Conservation (phyloP, 148 eudicot species). For the Limonium bicolor region DNA sequence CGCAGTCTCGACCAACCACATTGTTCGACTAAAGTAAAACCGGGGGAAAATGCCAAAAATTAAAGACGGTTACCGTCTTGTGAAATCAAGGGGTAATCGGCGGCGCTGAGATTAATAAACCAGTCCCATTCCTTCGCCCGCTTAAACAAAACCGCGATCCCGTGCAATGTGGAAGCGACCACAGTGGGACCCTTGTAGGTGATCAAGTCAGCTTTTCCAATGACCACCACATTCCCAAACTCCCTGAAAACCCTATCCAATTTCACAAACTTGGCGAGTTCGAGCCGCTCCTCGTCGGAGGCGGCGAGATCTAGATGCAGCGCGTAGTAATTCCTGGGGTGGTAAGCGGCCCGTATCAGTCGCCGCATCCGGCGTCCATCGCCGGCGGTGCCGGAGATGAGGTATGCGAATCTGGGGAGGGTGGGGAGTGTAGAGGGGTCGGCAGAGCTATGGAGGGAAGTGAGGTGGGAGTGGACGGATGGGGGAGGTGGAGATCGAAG, state of each 20-base stretch:
- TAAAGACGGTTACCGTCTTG: slow-evolving; percentile 81
- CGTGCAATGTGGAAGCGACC: slow-evolving; percentile 48
- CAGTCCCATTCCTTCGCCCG: slow-evolving; percentile 61
- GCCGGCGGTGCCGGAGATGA: slow-evolving; percentile 43
- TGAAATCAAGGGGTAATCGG: slow-evolving; percentile 73
- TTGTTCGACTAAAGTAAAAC: too few relatives aligned
- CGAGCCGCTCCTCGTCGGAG: slow-evolving; percentile 39
- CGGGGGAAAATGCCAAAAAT: not conserved
- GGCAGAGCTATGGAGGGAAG: not conserved
- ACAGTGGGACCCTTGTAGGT: slow-evolving; percentile 66
- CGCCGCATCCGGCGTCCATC: slow-evolving; percentile 38
- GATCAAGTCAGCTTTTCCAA: slow-evolving; percentile 59
- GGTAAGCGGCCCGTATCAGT: slow-evolving; percentile 59
- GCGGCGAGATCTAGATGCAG: slow-evolving; percentile 75
- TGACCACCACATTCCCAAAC: slow-evolving; percentile 53
- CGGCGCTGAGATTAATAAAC: slow-evolving; percentile 79
- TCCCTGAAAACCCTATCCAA: slow-evolving; percentile 16
- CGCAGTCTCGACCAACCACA: too few relatives aligned
- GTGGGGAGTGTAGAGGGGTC: slow-evolving; percentile 12
- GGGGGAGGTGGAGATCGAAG: slow-evolving; percentile 4
- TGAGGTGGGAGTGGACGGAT: not conserved
- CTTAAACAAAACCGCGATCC: slow-evolving; percentile 49
- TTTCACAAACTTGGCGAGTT: slow-evolving; percentile 41
- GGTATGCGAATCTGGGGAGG: slow-evolving; percentile 59
- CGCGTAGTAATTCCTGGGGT: slow-evolving; percentile 64